These are phyloP conservation scores for Cucurbita maxima DNA, from an alignment of 306 rosid species.

Conservation along the genomic window DNA sequence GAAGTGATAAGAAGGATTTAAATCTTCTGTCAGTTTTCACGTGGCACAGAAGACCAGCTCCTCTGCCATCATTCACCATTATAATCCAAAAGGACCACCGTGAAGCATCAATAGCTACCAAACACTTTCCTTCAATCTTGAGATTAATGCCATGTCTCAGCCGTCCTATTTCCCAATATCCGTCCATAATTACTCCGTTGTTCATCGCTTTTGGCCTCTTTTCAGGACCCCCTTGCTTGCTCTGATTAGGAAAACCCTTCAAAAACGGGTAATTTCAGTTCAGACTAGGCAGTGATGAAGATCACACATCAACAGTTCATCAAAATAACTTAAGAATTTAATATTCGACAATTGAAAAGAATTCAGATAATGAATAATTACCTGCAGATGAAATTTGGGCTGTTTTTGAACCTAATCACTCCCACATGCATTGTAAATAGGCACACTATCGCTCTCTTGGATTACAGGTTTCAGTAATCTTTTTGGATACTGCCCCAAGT, in stretches of 20 bases:
- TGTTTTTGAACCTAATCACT: constrained; percentile 21
- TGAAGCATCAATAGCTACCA: neutral
- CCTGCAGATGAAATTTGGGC: constrained; percentile 26
- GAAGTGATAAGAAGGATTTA: neutral
- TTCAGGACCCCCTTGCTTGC: neutral
- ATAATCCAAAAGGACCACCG: neutral
- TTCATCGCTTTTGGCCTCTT: constrained; percentile 2
- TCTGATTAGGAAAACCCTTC: neutral
- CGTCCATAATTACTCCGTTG: neutral
- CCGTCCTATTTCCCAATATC: neutral
- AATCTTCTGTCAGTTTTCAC: constrained; percentile 3
- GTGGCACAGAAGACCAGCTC: constrained; percentile 2
- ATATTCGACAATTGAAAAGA: neutral
- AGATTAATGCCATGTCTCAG: neutral
- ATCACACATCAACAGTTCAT: neutral
- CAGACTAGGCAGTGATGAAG: neutral
- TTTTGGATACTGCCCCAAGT: constrained; percentile 15
- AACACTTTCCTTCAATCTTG: neutral
- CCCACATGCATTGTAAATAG: constrained; percentile 22
- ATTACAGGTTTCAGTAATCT: constrained; percentile 19
- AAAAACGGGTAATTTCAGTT: neutral
- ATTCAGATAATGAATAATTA: constrained; percentile 3
- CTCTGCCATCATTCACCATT: neutral
- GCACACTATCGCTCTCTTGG: constrained; percentile 28
- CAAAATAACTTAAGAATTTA: neutral